These are phyloP conservation scores for Xylariaceae sp. DNA, from an alignment of 2,329 filamentous ascomycete genomes.

Conservation along the genomic window DNA sequence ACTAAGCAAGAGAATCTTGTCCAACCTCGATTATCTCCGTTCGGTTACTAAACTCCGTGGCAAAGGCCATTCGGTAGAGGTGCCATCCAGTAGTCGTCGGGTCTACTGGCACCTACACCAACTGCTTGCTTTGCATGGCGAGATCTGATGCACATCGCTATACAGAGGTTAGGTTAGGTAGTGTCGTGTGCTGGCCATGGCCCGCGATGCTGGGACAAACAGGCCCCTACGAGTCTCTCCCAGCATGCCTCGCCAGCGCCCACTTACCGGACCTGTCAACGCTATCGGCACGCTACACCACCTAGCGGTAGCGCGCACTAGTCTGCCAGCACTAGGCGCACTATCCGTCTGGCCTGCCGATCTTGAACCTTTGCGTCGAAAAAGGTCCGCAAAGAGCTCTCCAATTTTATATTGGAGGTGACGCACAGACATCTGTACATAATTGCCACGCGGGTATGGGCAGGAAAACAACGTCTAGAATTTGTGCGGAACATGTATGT, in stretches of 20 bases:
- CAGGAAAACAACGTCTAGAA: neutral
- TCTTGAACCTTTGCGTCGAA: neutral
- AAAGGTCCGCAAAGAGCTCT: neutral
- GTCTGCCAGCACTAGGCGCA: neutral
- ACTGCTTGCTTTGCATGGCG: too few species aligned
- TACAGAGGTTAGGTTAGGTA: too few species aligned
- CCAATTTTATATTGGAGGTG: neutral
- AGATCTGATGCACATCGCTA: too few species aligned
- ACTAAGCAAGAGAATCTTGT: neutral
- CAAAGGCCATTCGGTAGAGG: too few species aligned
- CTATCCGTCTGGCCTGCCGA: neutral
- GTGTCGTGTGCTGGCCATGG: too few species aligned
- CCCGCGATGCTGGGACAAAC: too few species aligned
- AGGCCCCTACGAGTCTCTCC: too few species aligned
- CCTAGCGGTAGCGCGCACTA: neutral
- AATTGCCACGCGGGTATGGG: neutral
- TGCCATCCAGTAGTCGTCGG: neutral
- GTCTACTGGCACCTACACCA: too few species aligned
- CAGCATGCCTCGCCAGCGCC: too few species aligned
- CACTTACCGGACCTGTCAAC: too few species aligned
- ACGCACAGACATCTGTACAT: neutral
- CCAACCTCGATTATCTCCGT: neutral
- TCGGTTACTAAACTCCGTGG: neutral
- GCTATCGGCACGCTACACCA: neutral
- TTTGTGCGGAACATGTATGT: neutral